These are phyloP conservation scores for Chenopodium suecicum DNA, from an alignment of 148 eudicot species.

Conservation along the genomic window DNA sequence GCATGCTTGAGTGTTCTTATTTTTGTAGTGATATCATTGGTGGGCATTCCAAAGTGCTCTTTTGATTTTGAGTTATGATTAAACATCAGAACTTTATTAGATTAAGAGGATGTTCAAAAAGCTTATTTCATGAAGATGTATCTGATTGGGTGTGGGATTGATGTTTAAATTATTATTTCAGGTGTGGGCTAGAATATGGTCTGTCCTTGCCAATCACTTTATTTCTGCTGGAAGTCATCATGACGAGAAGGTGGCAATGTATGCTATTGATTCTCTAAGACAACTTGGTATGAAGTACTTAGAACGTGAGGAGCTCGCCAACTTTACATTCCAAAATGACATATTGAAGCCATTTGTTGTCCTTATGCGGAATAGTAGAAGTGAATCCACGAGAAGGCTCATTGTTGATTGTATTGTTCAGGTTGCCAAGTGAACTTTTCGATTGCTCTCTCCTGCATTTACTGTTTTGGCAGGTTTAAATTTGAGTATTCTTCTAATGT, in stretches of 20 bases:
- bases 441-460: neutral
- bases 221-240: slow-evolving; percentile 96
- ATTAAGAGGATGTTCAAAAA: neutral
- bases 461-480: neutral
- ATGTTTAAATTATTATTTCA: slow-evolving; percentile 35
- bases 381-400: slow-evolving; percentile 78
- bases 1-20: neutral
- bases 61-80: neutral
- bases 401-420: slow-evolving; percentile 99
- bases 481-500: neutral
- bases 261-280: slow-evolving; percentile 94
- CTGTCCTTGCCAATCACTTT: slow-evolving; percentile 92
- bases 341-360: slow-evolving; percentile 95
- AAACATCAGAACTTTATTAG: no score
- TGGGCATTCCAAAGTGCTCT: neutral
- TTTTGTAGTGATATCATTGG: slow-evolving; percentile 12
- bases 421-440: slow-evolving; percentile 32
- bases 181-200: slow-evolving; percentile 99
- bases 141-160: slow-evolving; percentile 3
- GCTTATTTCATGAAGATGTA: neutral
- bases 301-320: slow-evolving; percentile 91
- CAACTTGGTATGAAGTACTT: slow-evolving; percentile 97
- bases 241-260: slow-evolving; percentile 98
- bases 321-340: slow-evolving; percentile 96
- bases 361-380: slow-evolving; percentile 88